These are phyloP conservation scores for Heterobasidion irregulare DNA, from an alignment of 1,284 basidiomycete species.

Conservation along the genomic window DNA sequence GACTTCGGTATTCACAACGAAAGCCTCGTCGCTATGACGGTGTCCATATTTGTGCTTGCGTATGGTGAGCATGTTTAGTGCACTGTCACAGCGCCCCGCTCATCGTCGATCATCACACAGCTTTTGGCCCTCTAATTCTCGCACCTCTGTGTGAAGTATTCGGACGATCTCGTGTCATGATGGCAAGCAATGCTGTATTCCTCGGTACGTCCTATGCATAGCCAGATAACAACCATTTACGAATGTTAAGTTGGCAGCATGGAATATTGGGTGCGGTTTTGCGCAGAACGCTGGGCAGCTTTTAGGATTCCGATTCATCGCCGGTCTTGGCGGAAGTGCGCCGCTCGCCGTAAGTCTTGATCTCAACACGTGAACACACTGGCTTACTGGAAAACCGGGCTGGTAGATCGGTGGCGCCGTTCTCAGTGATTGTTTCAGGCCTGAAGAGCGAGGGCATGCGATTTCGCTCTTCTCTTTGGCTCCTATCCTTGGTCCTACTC, in stretches of 20 bases:
- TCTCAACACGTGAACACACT: no score
- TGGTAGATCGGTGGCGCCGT: conserved; percentile 30
- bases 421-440: conserved; percentile 38
- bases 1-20: conserved; percentile 48
- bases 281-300: conserved; percentile 48
- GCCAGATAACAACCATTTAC: not conserved
- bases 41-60: conserved; percentile 62
- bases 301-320: conserved; percentile 56
- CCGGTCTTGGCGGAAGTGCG: conserved; percentile 59
- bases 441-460: conserved; percentile 36
- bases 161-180: conserved; percentile 33
- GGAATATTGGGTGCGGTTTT: conserved; percentile 63
- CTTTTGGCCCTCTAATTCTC: conserved; percentile 44
- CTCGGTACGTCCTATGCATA: conserved; percentile 29
- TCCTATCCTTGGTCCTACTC: conserved; percentile 33
- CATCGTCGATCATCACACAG: conserved; percentile 14
- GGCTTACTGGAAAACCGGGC: no score
- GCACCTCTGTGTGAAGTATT: conserved; percentile 51
- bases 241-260: conserved; percentile 27
- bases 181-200: conserved; percentile 47
- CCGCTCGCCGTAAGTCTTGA: conserved; percentile 38
- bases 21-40: conserved; percentile 48
- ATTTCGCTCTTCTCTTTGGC: conserved; percentile 40
- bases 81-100: not conserved
- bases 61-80: conserved; percentile 33